A percentile compares a stretch with the other conserved stretches of the same genome.
phyloP scores from a whole-genome alignment of 331 rosid species.

The Telfairia occidentalis region DNA sequence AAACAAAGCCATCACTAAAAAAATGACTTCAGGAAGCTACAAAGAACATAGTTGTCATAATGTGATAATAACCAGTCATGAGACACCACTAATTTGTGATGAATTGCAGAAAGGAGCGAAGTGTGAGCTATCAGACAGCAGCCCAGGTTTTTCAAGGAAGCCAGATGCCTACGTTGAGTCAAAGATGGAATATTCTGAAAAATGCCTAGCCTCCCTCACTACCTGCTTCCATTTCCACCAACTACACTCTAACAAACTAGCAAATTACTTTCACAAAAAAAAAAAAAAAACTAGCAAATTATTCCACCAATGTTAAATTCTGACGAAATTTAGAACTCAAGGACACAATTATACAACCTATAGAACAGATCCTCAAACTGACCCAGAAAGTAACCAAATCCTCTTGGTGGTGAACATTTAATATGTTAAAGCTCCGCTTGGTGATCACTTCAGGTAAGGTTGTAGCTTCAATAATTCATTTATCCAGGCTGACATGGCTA shows the following conservation, averaged over 20 bases:
- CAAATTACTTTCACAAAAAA: too few relatives aligned
- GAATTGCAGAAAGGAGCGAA: neutral
- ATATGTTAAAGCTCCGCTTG: neutral
- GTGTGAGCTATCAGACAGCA: neutral
- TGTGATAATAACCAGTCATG: neutral
- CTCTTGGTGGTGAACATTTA: neutral
- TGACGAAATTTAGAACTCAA: too few relatives aligned
- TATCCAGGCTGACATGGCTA: neutral
- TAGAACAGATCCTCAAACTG: too few relatives aligned
- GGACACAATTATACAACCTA: too few relatives aligned
- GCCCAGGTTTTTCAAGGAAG: neutral
- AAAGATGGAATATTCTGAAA: neutral
- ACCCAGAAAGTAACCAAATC: neutral
- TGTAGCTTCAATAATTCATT: neutral
- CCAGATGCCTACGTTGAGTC: neutral
- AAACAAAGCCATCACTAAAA: neutral
- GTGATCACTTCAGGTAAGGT: neutral
- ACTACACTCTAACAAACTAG: slow-evolving; percentile 2
- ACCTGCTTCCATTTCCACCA: neutral
- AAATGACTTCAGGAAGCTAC: neutral
- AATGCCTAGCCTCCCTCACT: neutral
- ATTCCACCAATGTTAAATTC: neutral
- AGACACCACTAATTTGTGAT: neutral
- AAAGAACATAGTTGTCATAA: neutral
- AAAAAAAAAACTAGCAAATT: neutral